phyloP scores from a whole-genome alignment of 202 grass and related monocot species.

The Eragrostis tef region DNA sequence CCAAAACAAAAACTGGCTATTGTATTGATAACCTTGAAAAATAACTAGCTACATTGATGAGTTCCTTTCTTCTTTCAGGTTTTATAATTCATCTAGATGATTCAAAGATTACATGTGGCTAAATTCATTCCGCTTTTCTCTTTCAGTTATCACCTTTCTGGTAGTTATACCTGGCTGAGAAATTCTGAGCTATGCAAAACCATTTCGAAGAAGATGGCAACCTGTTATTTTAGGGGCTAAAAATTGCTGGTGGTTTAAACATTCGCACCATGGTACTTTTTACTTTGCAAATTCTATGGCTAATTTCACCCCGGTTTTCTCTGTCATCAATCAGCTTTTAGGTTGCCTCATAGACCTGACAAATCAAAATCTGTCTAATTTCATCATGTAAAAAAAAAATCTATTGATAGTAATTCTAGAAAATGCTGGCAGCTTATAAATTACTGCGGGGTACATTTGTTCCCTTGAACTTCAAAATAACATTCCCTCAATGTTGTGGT shows the following conservation, averaged over 20 bases:
- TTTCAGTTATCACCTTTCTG: constrained; percentile 53
- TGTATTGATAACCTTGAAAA: constrained; percentile 35
- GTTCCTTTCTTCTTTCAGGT: constrained; percentile 21
- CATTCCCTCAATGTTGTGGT: constrained; percentile 28
- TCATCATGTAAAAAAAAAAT: constrained; percentile 23
- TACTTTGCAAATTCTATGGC: constrained; percentile 46
- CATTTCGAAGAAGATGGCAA: constrained; percentile 32
- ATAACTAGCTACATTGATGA: background rate
- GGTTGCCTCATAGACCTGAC: constrained; percentile 41
- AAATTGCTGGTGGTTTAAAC: constrained; percentile 55
- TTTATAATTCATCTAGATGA: constrained; percentile 37
- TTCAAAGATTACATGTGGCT: constrained; percentile 52
- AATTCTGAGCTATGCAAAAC: constrained; percentile 46
- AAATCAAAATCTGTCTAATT: constrained; percentile 38
- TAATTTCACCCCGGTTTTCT: constrained; percentile 48
- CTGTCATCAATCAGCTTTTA: constrained; percentile 48
- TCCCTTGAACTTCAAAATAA: constrained; percentile 47
- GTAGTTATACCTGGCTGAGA: constrained; percentile 49
- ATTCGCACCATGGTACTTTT: constrained; percentile 40
- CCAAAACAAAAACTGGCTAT: background rate
- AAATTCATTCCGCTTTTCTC: constrained; percentile 40
- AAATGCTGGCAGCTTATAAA: constrained; percentile 47
- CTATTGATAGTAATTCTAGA: constrained; percentile 39
- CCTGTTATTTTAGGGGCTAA: constrained; percentile 45
- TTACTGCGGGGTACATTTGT: constrained; percentile 24